Evolutionary conservation across 2,329 filamentous ascomycete genomes (phyloP).

Genomic region (Pseudocercospora macadamiae): DNA sequence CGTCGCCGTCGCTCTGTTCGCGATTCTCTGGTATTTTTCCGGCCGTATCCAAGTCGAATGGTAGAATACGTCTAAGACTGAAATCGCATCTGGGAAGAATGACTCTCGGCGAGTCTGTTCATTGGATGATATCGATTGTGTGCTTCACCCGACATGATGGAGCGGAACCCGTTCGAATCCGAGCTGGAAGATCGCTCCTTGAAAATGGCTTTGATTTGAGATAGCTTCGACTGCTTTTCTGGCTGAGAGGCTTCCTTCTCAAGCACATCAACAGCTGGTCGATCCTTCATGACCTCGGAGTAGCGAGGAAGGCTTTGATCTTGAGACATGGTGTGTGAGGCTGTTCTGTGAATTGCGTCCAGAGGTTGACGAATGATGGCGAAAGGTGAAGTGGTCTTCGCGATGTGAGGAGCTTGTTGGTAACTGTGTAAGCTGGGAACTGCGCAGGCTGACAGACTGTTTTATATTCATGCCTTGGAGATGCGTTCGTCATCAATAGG

Average conservation of each 20-base stretch:
- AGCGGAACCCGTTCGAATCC: not conserved
- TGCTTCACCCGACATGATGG: not conserved
- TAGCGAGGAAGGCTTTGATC: conserved; percentile 6
- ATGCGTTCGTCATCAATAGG: not conserved
- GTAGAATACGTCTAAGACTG: not conserved
- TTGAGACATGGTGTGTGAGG: not conserved
- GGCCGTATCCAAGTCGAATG: no score
- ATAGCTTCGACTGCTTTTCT: not conserved
- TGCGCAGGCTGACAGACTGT: not conserved
- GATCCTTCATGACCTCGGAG: conserved; percentile 9
- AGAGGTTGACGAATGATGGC: not conserved
- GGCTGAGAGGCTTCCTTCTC: conserved; percentile 1
- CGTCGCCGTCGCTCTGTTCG: no score
- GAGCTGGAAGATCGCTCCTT: not conserved
- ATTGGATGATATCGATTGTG: conserved; percentile 7
- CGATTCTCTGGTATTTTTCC: no score
- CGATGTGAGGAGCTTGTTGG: not conserved
- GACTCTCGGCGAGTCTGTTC: not conserved
- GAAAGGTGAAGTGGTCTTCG: not conserved
- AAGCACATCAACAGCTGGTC: conserved; percentile 2
- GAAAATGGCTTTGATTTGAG: conserved; percentile 1
- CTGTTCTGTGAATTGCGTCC: not conserved
- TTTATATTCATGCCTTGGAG: not conserved
- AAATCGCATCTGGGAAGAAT: not conserved
- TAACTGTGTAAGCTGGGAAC: not conserved